Base-by-base conservation (phyloP, 345 rosid genomes). In the Viola odorata region DNA sequence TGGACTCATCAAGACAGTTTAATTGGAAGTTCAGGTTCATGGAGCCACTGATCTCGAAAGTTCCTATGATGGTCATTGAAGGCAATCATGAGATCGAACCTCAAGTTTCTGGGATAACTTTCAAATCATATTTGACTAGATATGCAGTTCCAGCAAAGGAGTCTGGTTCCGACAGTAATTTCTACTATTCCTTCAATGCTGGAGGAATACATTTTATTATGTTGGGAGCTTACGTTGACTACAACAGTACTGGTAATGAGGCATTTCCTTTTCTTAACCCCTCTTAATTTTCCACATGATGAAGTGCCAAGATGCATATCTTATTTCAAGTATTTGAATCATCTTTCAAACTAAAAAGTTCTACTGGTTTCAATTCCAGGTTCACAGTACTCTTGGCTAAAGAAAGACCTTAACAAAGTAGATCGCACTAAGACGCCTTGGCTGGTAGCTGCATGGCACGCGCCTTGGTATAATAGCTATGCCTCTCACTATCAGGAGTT, bases 61-160 rank as follows among this genome's bases (percentile, higher is more conserved):
- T 84, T 62, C 96, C 98, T 16, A 86, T 84, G 76, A 91, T 91
- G 96, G 91, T 88, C 64, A 73, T 83, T 12, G 89, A 81, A 70
- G 98, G 98, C 17, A 91, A 89, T 81, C 92, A 91, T 60, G 92
- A 89, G 70, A 89, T 91, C 53, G 98, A 91, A 65, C 84, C 84
- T 62, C 96, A 91, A 71, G 87, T 65, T 57, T 75, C 74, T 8
- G 81, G 81, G 61, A 56, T 81, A 61, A 85, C 88, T 54, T 91
- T 89, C 78, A 67, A 83, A 57, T 83, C 96, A 15, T 89, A 91
- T 73, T 62, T 75, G 71, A 79, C 86, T 44, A 82, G 98, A 58
- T 91, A 81, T 70, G 71, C 95, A 2, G 75, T 85, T 80, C 95
- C 96, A 23, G 71, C 95, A 8, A 69, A 77, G 64, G 96, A 91